These are phyloP conservation scores for Afroboletus lepidellus DNA, from an alignment of 1,284 basidiomycete genomes.

Conservation along the genomic window DNA sequence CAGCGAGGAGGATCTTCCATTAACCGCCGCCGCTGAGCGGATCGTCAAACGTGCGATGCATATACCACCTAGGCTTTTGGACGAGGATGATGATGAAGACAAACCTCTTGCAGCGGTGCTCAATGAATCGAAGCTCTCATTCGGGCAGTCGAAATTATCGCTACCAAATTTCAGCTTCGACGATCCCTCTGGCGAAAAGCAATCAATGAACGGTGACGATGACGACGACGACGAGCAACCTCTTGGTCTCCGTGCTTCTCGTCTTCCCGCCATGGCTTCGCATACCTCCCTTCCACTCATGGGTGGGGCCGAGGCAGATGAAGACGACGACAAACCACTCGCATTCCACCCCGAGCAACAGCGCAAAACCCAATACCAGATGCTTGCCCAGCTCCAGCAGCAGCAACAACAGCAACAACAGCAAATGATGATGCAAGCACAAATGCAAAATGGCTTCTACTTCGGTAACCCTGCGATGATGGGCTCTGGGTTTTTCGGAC, in stretches of 20 bases:
- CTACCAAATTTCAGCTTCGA: conserved; percentile 48
- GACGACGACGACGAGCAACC: conserved; percentile 61
- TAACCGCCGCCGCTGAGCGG: conserved; percentile 54
- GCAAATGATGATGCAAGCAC: conserved; percentile 71
- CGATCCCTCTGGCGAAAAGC: conserved; percentile 29
- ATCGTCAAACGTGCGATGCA: conserved; percentile 29
- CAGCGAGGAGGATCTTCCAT: conserved; percentile 74
- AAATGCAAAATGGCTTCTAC: conserved; percentile 71
- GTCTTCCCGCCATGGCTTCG: conserved; percentile 25
- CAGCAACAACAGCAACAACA: conserved; percentile 59
- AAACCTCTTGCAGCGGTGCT: conserved; percentile 63
- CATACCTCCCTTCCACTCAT: conserved; percentile 24
- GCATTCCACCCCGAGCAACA: conserved; percentile 75
- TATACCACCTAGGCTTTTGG: conserved; percentile 13
- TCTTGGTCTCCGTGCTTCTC: conserved; percentile 49
- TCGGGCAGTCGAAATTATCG: conserved; percentile 49
- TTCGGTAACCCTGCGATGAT: conserved; percentile 67
- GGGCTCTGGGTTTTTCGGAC: conserved; percentile 57
- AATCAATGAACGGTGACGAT: conserved; percentile 30
- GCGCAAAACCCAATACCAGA: conserved; percentile 68
- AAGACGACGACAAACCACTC: conserved; percentile 54
- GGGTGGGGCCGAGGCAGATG: conserved; percentile 34
- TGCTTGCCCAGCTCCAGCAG: conserved; percentile 58
- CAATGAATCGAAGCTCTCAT: conserved; percentile 46
- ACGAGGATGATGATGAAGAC: conserved; percentile 55